These are phyloP conservation scores for Chaetomium olivaceum DNA, from an alignment of 2,329 filamentous ascomycete genomes.

Conservation along the genomic window DNA sequence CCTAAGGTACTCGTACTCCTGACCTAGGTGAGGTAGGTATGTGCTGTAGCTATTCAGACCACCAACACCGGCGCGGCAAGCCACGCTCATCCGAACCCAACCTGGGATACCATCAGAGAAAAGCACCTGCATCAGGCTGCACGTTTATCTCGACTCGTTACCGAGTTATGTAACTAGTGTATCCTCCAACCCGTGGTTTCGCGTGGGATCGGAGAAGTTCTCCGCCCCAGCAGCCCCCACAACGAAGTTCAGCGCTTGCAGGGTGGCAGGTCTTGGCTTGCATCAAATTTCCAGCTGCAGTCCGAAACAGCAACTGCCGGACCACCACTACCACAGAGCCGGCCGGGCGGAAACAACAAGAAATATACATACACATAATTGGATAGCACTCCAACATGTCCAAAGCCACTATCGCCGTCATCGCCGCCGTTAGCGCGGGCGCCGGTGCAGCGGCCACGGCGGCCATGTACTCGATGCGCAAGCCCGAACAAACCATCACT, in stretches of 20 bases:
- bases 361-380: not conserved
- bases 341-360: not conserved
- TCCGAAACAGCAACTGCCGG: constrained; percentile 2
- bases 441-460: constrained; percentile 74
- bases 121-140: too few relatives aligned
- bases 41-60: too few relatives aligned
- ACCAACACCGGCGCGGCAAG: not conserved
- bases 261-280: not conserved
- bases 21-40: too few relatives aligned
- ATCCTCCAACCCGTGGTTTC: too few relatives aligned
- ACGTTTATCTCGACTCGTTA: too few relatives aligned
- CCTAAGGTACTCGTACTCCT: too few relatives aligned
- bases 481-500: constrained; percentile 40
- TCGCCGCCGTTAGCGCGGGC: constrained; percentile 74
- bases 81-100: not conserved
- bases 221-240: not conserved
- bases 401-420: constrained; percentile 72
- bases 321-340: not conserved
- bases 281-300: not conserved
- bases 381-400: constrained; percentile 59
- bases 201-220: too few relatives aligned
- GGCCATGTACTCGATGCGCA: constrained; percentile 62
- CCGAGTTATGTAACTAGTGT: too few relatives aligned
- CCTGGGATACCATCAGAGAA: too few relatives aligned
- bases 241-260: not conserved